Base-by-base conservation (phyloP, 169 alveolate species). In the Plasmodium billcollinsi region DNA sequence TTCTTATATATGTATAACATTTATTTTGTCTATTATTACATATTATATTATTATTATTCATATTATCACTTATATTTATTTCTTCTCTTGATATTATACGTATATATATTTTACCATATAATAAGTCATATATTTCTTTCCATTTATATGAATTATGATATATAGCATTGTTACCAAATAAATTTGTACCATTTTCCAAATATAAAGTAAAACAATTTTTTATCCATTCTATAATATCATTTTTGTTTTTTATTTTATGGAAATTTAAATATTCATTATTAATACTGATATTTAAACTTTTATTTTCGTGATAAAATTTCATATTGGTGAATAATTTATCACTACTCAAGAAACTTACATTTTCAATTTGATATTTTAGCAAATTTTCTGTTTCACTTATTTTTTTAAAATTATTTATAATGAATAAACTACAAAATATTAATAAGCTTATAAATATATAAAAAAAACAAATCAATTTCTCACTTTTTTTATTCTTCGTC, bases 281-380 rank as follows among this genome's bases (percentile, higher is more conserved):
- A 47, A 72, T 52, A 21, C 59, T 62, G 24, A 86, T 61, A 86
- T 72, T 70, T 50, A 86, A 21, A 54, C 20, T 58, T 72, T 86
- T 86, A 15, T 72, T 72, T 61, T 71, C 26, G 72, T 86, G 45
- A 12, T 50, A 21, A 39, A 61, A 86, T 71, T 26, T 45, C 88
- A 86, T 72, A 61, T 59, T 70, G 2, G 39, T 18, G 39, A 72
- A 18, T 72, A 71, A 65, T 21, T 29, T 58, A 49, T 47, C 62
- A 14, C 29, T 21, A 7, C 88, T 72, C 8, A 45, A 26, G 56
- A 45, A 86, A 54, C 74, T 47, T 58, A 86, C 73, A 86, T 67
- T 86, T 54, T 67, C 72, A 3, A 86, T 72, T 54, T 86, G 92
- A 62, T 86, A 86, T 71, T 62, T 52, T 45, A 86, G 18, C 58